Evolutionary conservation across 164 flowering plant species (phyloP).

Genomic region (Aristolochia fimbriata): DNA sequence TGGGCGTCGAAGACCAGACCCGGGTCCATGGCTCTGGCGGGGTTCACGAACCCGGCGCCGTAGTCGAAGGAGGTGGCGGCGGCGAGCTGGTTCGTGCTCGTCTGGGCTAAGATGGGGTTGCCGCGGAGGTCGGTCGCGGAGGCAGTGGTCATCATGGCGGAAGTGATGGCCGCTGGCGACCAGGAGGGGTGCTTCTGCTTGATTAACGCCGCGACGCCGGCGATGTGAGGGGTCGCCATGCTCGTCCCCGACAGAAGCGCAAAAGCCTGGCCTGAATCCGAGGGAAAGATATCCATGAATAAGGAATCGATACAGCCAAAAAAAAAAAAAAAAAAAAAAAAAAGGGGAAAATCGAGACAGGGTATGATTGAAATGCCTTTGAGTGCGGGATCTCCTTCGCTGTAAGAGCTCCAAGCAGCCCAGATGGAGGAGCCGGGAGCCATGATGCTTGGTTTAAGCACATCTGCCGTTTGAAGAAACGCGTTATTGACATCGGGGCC

Average conservation of each 20-base stretch:
- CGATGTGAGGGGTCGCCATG: slow-evolving; percentile 62
- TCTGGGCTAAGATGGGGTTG: slow-evolving; percentile 34
- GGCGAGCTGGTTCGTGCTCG: slow-evolving; percentile 13
- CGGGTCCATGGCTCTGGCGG: slow-evolving; percentile 36
- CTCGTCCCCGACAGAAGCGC: slow-evolving; percentile 54
- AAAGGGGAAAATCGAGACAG: too few relatives aligned
- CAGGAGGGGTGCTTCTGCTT: slow-evolving; percentile 47
- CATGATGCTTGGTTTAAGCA: slow-evolving; percentile 49
- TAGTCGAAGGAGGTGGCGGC: slow-evolving; percentile 34
- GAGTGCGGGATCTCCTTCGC: slow-evolving; percentile 33
- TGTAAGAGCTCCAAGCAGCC: slow-evolving; percentile 55
- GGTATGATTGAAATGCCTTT: slow-evolving; percentile 18
- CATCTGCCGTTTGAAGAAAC: slow-evolving; percentile 43
- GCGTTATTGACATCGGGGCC: slow-evolving; percentile 57
- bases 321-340: too few relatives aligned
- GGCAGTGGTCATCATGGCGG: slow-evolving; percentile 55
- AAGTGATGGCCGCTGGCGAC: slow-evolving; percentile 45
- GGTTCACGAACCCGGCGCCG: slow-evolving; percentile 33
- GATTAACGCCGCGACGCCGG: slow-evolving; percentile 51
- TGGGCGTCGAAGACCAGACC: slow-evolving; percentile 33
- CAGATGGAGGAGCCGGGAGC: slow-evolving; percentile 63
- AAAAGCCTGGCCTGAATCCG: slow-evolving; percentile 29
- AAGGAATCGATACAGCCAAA: background rate
- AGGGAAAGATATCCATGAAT: background rate
- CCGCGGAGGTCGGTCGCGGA: slow-evolving; percentile 23